phyloP scores from a whole-genome alignment of 202 grass and related monocot genomes.

The Schoenoplectus triqueter region DNA sequence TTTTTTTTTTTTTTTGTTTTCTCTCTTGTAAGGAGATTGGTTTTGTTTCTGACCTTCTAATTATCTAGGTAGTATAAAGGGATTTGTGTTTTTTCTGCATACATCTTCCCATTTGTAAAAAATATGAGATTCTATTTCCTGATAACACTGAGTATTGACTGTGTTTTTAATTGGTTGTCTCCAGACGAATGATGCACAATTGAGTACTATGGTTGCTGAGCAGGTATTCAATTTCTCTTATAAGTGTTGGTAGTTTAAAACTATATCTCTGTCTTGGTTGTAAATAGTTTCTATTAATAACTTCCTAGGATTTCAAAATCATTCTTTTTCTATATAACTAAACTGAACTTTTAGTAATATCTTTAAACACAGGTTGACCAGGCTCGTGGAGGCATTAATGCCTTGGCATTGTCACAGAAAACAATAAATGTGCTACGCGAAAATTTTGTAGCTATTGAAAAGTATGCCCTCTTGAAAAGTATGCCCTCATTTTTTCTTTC shows the following conservation, averaged over 20 bases:
- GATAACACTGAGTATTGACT: slow-evolving; percentile 29
- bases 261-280: slow-evolving; percentile 4
- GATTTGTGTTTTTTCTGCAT: neutral
- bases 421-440: slow-evolving; percentile 85
- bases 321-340: slow-evolving; percentile 20
- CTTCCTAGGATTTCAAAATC: neutral
- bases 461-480: slow-evolving; percentile 91
- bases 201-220: slow-evolving; percentile 96
- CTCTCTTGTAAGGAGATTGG: neutral
- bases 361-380: slow-evolving; percentile 76
- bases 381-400: slow-evolving; percentile 84
- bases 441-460: slow-evolving; percentile 97
- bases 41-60: neutral
- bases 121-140: neutral
- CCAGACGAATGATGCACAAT: slow-evolving; percentile 98
- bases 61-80: neutral
- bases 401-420: slow-evolving; percentile 90
- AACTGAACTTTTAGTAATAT: slow-evolving; percentile 10
- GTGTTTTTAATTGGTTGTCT: slow-evolving; percentile 36
- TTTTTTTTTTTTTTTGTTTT: neutral
- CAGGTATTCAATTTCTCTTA: slow-evolving; percentile 65
- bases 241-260: slow-evolving; percentile 2
- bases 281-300: neutral
- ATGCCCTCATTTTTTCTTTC: slow-evolving; percentile 42
- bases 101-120: neutral